Evolutionary conservation across 2,329 filamentous ascomycete species (phyloP), one percentile per base, ranked within the genome.

Genomic region (Aspergillus arachidicola): DNA sequence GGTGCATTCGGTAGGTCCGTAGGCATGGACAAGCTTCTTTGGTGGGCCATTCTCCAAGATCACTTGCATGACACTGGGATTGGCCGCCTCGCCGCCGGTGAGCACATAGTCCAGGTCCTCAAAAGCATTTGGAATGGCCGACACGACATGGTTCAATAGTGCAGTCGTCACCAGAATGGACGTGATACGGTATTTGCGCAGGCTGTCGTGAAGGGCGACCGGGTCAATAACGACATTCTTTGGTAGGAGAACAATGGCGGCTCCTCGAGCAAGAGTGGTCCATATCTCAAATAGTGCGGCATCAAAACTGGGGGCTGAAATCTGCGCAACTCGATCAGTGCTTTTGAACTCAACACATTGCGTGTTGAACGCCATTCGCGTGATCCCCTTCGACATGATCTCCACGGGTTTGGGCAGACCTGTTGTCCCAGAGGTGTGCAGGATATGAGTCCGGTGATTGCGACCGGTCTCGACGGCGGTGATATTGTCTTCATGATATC

Each of bases 261-360:
- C 45, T 1, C 57, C 57, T 6, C 45, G 28, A 2, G 26, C n/a
- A 28, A 59, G 45, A 11, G 57, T n/a, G 2, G n/a, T 28, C 57
- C 57, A 59, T n/a, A 59, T 38, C n/a, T 59, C 57, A 30, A 59
- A 59, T 3, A 59, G 45, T 4, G 57, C 28, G 11, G 26, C 28
- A 16, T 59, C 57, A 30, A 53, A 59, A 28, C 57, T 50, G 6
- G 46, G 30, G 2, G 32, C 34, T 2, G n/a, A 19, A 34, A 59
- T 36, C 6, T 38, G 30, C 11, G 45, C 43, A 2, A 59, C 28
- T 11, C 45, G 45, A 19, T 59, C 57, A 2, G 45, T 32, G 30
- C n/a, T 21, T 9, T 14, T 26, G 6, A 41, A 26, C 19, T 16
- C 41, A 4, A 26, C 45, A 12, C 26, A 21, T 1, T 23, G 45